Evolutionary conservation across 1,284 basidiomycete species (phyloP).

Genomic region (Tilletiaria anomala): DNA sequence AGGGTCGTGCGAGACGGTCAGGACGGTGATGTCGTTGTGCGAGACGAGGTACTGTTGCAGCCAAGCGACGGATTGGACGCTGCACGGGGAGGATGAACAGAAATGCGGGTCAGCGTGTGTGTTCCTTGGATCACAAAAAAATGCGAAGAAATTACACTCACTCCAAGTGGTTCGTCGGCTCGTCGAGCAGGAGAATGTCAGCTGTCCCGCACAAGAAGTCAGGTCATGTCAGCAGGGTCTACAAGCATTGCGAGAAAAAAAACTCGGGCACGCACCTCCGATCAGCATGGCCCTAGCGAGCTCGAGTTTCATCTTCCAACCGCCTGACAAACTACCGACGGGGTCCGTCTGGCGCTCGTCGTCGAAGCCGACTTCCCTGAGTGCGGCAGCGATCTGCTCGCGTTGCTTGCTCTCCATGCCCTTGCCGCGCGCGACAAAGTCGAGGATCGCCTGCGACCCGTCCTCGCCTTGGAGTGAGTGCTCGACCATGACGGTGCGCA

Average conservation of each 20-base stretch:
- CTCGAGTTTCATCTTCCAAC: constrained; percentile 96
- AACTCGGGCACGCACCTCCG: no score
- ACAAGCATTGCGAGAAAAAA: not conserved
- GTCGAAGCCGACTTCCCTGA: constrained; percentile 57
- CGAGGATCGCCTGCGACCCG: constrained; percentile 60
- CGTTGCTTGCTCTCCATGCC: constrained; percentile 19
- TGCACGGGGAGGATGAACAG: constrained; percentile 48
- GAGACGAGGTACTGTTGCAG: constrained; percentile 61
- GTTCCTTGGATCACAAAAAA: not conserved
- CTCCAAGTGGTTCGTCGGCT: constrained; percentile 62
- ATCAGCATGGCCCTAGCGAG: constrained; percentile 47
- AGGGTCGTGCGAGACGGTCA: constrained; percentile 96
- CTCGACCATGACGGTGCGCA: constrained; percentile 87
- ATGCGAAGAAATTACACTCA: no score
- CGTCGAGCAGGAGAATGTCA: constrained; percentile 75
- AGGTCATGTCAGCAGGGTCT: constrained; percentile 61
- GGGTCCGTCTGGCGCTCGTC: constrained; percentile 67
- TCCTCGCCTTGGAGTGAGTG: constrained; percentile 89
- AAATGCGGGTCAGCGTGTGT: constrained; percentile 1
- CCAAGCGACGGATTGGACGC: constrained; percentile 82
- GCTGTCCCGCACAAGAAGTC: no score
- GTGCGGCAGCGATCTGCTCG: constrained; percentile 24
- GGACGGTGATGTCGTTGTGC: constrained; percentile 51
- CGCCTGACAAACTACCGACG: constrained; percentile 83
- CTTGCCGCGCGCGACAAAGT: constrained; percentile 59